Evolutionary conservation across 345 rosid genomes (phyloP), one percentile per base, ranked within the genome.

Genomic region (Salix dunnii): DNA sequence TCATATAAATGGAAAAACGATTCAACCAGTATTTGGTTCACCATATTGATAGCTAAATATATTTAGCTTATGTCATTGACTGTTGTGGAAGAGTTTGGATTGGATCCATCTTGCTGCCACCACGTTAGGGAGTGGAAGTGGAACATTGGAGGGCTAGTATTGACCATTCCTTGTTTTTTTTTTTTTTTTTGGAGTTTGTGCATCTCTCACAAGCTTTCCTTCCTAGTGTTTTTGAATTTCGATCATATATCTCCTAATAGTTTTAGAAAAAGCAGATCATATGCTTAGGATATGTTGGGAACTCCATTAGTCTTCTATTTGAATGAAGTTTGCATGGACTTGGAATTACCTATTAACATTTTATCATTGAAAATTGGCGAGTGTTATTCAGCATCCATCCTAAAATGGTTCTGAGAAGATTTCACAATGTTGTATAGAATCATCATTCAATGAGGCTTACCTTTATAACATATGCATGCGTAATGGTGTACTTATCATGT

Each of bases 371-470:
- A 18, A 51, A 51, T 51, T 51, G n/a, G 7, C 10, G 92, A 73
- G 53, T 40, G 43, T 40, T 2, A 40, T 40, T 40, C 43, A 40
- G 9, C 43, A 9, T 40, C 3, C 11, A 11, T 40, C 43, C 13
- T 2, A 40, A 40, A 40, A 40, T 40, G 43, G 43, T 40, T 40
- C 13, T 87, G 88, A 71, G 58, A 51, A 51, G 23, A 51, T 51
- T 5, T 51, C 58, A 6, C 58, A 51, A 18, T 51, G n/a, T 51
- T 18, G 58, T 51, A 17, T 0, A 51, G 23, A 1, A 51, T 51
- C 58, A 51, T 51, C 58, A 51, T 51, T 51, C 2, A 18, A 51
- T 51, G n/a, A 51, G 58, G 20, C 53, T 51, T 51, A 51, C n/a
- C 58, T 51, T 51, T 7, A 18, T 6, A 51, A 51, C 58, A 51